Evolutionary conservation across 805 yeast species (phyloP), one percentile per base, ranked within the genome.

Genomic region (Saturnispora silvae): DNA sequence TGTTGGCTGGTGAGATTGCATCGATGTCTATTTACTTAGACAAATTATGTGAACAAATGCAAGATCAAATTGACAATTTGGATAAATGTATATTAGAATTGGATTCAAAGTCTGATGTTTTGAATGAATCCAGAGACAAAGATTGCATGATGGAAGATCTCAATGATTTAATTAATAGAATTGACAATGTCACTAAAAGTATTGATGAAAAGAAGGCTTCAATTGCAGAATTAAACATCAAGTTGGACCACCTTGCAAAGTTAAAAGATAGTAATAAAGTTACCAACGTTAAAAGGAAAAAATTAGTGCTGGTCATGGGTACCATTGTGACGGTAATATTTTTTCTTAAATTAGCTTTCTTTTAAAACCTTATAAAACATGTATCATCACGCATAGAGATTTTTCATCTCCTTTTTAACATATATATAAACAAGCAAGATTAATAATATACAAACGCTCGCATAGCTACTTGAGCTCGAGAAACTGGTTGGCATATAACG

Each of bases 81-180:
- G 54, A 59, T 22, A 40, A 41, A 3, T 50, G 54, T 27, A 36
- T 65, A 20, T 45, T 45, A 13, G 45, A 40, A 1, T 40, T 66
- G 24, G 57, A 57, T 28, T 31, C 25, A 0, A 41, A 45, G 13
- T 32, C 19, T 7, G 16, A 28, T 4, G 13, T 31, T 3, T 11
- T 36, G 9, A 58, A 59, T 33, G 45, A 45, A 24, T 6, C 7
- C 5, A 51, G 55, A 24, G 56, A 53, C 30, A 34, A 49, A 3
- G 46, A 20, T 26, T 55, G 22, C 50, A 51, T 38, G 48, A 46
- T 10, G 51, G 39, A 36, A 27, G 39, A 53, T 34, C 42, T 60
- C 16, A 47, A 52, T 20, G 58, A 53, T 25, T 40, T 59, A 20
- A 46, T 44, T 10, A 44, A 42, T 14, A 49, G 60, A 41, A 42